Evolutionary conservation across 164 flowering plant species (phyloP), one percentile per base, ranked within the genome.

Genomic region (Hamamelis virginiana): DNA sequence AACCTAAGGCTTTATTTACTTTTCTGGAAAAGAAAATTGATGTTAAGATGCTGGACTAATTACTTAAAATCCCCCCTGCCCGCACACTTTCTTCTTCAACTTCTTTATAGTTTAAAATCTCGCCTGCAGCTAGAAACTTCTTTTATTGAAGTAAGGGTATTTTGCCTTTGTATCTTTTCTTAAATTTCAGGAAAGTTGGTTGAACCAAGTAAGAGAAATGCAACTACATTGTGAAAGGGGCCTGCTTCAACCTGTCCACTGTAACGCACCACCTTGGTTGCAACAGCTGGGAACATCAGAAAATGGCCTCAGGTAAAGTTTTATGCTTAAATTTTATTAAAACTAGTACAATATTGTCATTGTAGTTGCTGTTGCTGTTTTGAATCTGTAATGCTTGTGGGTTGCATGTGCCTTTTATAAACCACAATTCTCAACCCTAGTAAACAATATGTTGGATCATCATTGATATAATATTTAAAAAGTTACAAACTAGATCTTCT

Each of bases 141-240:
- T 23, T 47, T 68, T 9, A n/a, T 23, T n/a, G 25, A 33, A 33
- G 15, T 3, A 63, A 25, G 1, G 1, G 41, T 46, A 46, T 26
- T 44, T 62, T 8, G 19, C 27, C 5, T 69, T 64, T 38, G 22
- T 28, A 62, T 60, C 12, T 26, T 44, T 9, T 51, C 46, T 28
- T 52, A 27, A 16, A 59, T 58, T 73, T 61, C 78, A 93, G 98
- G 97, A 91, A 74, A 81, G 69, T 67, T 86, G 86, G 89, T 75
- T 84, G 75, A 81, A 80, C 69, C 88, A 91, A 84, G 87, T 94
- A 15, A 87, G 78, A 62, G 92, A 89, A 71, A 86, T 90, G 96
- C 91, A 83, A 75, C 22, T 72, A 66, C 91, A 80, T 14, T 91
- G 97, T 75, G 87, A 83, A 59, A 76, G 45, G 69, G 94, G 97